Conservation (phyloP, 1,284 basidiomycete species). For the Sporisorium iseilematis-ciliati region DNA sequence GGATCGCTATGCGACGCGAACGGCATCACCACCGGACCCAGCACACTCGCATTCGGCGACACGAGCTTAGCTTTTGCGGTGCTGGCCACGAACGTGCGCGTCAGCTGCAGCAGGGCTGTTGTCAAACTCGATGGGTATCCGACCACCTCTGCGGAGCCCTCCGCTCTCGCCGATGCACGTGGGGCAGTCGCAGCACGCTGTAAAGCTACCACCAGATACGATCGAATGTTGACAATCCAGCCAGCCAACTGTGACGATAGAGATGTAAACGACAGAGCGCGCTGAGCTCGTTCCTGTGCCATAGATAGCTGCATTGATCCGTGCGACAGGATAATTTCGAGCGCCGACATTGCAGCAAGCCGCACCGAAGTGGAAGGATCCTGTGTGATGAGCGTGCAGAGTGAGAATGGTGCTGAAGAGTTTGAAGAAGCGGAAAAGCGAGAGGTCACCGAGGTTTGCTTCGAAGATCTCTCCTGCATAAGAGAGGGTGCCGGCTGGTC, state of each 20-base stretch:
- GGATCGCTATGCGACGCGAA: slow-evolving; percentile 31
- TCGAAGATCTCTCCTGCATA: background rate
- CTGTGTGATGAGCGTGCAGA: slow-evolving; percentile 27
- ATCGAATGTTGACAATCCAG: slow-evolving; percentile 42
- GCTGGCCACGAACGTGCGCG: slow-evolving; percentile 17
- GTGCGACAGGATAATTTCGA: slow-evolving; percentile 24
- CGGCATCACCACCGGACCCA: slow-evolving; percentile 12
- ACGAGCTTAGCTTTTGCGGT: slow-evolving; percentile 32
- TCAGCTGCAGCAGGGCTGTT: slow-evolving; percentile 27
- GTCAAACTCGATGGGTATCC: slow-evolving; percentile 18
- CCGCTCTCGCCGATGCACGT: background rate
- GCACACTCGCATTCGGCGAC: slow-evolving; percentile 7
- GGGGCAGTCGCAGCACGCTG: slow-evolving; percentile 18
- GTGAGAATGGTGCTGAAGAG: slow-evolving; percentile 6
- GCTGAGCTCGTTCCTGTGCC: slow-evolving; percentile 38
- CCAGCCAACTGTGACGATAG: slow-evolving; percentile 38
- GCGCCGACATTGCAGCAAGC: slow-evolving; percentile 25
- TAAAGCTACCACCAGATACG: slow-evolving; percentile 24
- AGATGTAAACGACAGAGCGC: slow-evolving; percentile 39
- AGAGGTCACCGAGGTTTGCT: background rate
- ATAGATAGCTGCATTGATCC: slow-evolving; percentile 34
- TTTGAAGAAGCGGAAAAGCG: slow-evolving; percentile 8
- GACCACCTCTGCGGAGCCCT: background rate
- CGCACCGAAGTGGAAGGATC: slow-evolving; percentile 34
- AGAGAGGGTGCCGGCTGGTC: slow-evolving; percentile 11